These are phyloP conservation scores for Umbelopsis sp. DNA, from an alignment of 192 early-diverging fungal genomes.

Conservation along the genomic window DNA sequence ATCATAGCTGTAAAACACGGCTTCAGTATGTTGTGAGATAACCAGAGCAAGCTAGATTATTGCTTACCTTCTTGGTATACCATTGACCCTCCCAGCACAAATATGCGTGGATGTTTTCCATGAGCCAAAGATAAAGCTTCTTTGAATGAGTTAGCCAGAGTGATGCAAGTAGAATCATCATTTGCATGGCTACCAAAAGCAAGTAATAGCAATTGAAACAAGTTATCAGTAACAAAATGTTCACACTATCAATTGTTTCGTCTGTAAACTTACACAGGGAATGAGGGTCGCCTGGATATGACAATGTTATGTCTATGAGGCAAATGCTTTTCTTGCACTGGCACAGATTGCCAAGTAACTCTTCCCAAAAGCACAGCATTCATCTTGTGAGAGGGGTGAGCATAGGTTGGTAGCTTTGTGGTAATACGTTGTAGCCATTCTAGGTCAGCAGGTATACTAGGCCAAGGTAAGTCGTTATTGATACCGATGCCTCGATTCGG, in stretches of 20 bases:
- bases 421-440: slow-evolving; percentile 12
- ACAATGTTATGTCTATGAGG: slow-evolving; percentile 7
- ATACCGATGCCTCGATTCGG: slow-evolving; percentile 4
- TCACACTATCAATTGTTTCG: not conserved
- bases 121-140: slow-evolving; percentile 5
- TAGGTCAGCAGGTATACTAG: not conserved
- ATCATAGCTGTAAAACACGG: not conserved
- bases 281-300: not conserved
- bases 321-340: slow-evolving; percentile 13
- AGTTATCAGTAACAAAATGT: not conserved
- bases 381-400: slow-evolving; percentile 17
- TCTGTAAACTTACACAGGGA: slow-evolving; percentile 9
- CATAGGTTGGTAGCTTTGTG: not conserved
- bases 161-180: not conserved
- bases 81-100: slow-evolving; percentile 4
- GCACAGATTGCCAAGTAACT: slow-evolving; percentile 17
- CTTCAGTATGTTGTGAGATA: not conserved
- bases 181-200: not conserved
- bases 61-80: slow-evolving; percentile 2
- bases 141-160: not conserved
- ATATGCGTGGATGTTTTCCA: slow-evolving; percentile 2
- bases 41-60: not conserved
- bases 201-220: not conserved
- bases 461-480: slow-evolving; percentile 9
- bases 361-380: slow-evolving; percentile 8